Percentiles rank a stretch among this genome's conserved stretches.
These are phyloP conservation scores for Debaryomyces singareniensis DNA, from an alignment of 1,139 yeast species.

Conservation along the genomic window DNA sequence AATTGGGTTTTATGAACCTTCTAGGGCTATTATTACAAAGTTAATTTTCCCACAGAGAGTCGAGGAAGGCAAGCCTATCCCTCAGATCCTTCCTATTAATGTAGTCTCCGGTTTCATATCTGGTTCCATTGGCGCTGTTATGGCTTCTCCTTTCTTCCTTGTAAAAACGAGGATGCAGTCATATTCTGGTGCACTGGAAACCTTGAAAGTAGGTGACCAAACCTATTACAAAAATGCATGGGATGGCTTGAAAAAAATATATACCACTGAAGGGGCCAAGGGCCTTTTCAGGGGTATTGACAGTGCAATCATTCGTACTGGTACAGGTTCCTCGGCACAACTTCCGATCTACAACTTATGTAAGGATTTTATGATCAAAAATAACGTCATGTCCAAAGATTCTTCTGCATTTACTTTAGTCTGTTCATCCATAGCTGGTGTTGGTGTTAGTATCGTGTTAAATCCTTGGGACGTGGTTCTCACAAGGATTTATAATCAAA, in stretches of 20 bases:
- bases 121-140: slow-evolving; percentile 83
- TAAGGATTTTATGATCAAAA: slow-evolving; percentile 49
- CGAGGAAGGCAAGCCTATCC: slow-evolving; percentile 38
- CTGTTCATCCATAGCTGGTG: slow-evolving; percentile 76
- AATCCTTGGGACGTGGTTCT: slow-evolving; percentile 95
- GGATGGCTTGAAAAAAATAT: slow-evolving; percentile 64
- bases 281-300: slow-evolving; percentile 90
- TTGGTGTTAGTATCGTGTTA: slow-evolving; percentile 93
- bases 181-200: slow-evolving; percentile 41
- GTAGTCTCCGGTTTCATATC: slow-evolving; percentile 78
- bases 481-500: slow-evolving; percentile 92
- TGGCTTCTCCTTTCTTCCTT: slow-evolving; percentile 87
- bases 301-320: slow-evolving; percentile 91
- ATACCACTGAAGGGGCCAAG: slow-evolving; percentile 59
- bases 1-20: slow-evolving; percentile 89
- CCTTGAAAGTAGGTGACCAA: slow-evolving; percentile 78
- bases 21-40: slow-evolving; percentile 54
- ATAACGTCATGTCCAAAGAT: slow-evolving; percentile 47
- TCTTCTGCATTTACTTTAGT: slow-evolving; percentile 68
- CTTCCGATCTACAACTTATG: slow-evolving; percentile 85
- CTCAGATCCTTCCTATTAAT: slow-evolving; percentile 59
- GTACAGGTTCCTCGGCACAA: slow-evolving; percentile 94
- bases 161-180: slow-evolving; percentile 97
- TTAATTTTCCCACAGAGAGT: slow-evolving; percentile 44
- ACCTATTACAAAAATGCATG: slow-evolving; percentile 70